Evolutionary conservation across 106 monocot genomes (phyloP).

Genomic region (Apostasia ramifera): DNA sequence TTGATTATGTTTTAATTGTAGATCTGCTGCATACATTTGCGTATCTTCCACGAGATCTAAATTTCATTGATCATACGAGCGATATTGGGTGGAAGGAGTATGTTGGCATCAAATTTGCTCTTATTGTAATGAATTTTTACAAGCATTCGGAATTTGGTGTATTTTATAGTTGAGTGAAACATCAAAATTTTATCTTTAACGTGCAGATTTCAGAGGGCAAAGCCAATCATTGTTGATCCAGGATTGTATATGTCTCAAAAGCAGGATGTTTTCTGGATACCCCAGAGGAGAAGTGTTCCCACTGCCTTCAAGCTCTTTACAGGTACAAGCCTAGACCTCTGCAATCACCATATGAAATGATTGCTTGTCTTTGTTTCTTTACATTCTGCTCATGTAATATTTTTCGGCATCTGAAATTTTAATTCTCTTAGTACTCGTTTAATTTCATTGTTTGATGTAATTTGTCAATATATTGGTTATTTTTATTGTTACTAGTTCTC

Average conservation of each 20-base stretch:
- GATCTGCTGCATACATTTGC: slow-evolving; percentile 69
- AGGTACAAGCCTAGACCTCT: slow-evolving; percentile 26
- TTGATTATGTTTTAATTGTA: slow-evolving; percentile 12
- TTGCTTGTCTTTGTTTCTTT: too few species aligned
- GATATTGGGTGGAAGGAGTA: slow-evolving; percentile 89
- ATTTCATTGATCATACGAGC: slow-evolving; percentile 94
- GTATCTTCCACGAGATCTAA: slow-evolving; percentile 64
- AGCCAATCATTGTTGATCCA: slow-evolving; percentile 79
- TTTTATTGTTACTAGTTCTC: too few species aligned
- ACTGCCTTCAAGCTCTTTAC: slow-evolving; percentile 88
- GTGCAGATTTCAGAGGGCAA: slow-evolving; percentile 60
- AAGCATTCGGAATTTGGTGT: neutral
- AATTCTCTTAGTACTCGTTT: too few species aligned
- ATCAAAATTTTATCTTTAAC: too few species aligned
- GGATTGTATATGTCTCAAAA: slow-evolving; percentile 69
- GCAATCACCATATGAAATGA: neutral
- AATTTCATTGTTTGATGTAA: too few species aligned
- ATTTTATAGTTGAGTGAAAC: neutral
- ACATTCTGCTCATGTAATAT: too few species aligned
- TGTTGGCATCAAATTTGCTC: slow-evolving; percentile 1
- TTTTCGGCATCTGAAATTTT: too few species aligned
- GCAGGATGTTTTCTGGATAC: slow-evolving; percentile 61
- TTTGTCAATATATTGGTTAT: too few species aligned
- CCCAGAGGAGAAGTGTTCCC: slow-evolving; percentile 69
- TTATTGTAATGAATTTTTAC: neutral